A percentile compares a stretch with the other conserved stretches of the same genome.
Conservation (phyloP, 192 early-diverging fungal genomes). For the Linnemannia zychae region DNA sequence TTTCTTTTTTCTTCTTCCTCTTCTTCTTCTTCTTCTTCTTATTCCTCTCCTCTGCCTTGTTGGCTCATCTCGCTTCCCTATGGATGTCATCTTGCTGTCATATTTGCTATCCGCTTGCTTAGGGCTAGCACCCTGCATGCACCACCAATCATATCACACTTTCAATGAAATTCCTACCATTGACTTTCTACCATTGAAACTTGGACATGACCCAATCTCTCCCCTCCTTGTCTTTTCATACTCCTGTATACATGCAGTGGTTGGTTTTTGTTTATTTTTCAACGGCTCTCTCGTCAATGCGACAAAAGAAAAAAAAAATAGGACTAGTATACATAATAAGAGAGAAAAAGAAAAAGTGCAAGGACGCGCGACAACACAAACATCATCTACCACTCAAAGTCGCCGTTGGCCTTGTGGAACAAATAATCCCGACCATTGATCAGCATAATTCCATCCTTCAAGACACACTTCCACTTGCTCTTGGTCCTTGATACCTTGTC, state of each 20-base stretch:
- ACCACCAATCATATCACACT: too few species aligned
- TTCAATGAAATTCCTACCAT: too few species aligned
- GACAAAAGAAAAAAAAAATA: background rate
- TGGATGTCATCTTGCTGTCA: too few species aligned
- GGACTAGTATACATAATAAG: background rate
- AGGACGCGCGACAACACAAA: background rate
- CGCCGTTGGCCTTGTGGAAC: slow-evolving; percentile 94
- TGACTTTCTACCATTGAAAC: too few species aligned
- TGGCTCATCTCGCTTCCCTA: background rate
- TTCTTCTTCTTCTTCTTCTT: background rate
- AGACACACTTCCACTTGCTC: slow-evolving; percentile 99
- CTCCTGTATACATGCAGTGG: too few species aligned
- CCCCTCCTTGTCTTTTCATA: too few species aligned
- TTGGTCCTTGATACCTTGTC: slow-evolving; percentile 88
- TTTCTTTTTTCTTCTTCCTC: too few species aligned
- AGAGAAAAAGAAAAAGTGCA: background rate
- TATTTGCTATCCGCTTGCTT: too few species aligned
- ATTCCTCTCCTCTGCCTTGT: background rate
- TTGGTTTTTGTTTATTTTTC: background rate
- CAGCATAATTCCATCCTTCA: slow-evolving; percentile 97
- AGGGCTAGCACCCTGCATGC: too few species aligned
- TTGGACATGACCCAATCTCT: too few species aligned
- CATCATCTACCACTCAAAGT: slow-evolving; percentile 93
- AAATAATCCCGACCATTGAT: slow-evolving; percentile 96
- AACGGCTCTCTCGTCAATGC: background rate